phyloP scores from a whole-genome alignment of 345 rosid species.

The Rubroshorea leprosula region DNA sequence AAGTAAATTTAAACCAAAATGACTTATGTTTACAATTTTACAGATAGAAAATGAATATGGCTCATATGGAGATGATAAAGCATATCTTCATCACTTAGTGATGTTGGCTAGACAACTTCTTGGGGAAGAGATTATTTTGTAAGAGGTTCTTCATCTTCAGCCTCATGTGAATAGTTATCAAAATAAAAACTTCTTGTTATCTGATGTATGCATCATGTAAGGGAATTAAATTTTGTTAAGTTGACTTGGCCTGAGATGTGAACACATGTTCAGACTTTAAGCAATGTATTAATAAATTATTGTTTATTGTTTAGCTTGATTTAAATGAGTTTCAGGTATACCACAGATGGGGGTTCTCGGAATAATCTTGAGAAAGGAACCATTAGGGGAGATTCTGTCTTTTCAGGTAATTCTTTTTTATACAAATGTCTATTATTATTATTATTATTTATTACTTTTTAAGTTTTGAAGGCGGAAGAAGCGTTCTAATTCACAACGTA shows the following conservation, averaged over 20 bases:
- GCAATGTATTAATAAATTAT: neutral
- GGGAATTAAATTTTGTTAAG: neutral
- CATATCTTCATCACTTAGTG: constrained; percentile 65
- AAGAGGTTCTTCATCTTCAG: constrained; percentile 27
- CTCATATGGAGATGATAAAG: constrained; percentile 86
- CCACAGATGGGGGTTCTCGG: constrained; percentile 85
- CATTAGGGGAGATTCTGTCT: constrained; percentile 50
- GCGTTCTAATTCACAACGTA: too few relatives aligned
- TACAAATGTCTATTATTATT: neutral
- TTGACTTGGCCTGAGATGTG: neutral
- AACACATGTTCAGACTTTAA: neutral
- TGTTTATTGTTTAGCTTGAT: constrained; percentile 8
- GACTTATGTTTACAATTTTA: constrained; percentile 13
- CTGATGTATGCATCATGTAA: neutral
- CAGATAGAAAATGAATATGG: constrained; percentile 98
- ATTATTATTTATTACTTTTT: too few relatives aligned
- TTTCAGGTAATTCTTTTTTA: constrained; percentile 46
- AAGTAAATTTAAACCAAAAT: too few relatives aligned
- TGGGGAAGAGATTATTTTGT: constrained; percentile 62
- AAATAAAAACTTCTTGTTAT: constrained; percentile 3
- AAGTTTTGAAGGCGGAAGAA: too few relatives aligned
- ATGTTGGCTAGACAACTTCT: constrained; percentile 56
- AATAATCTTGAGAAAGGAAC: constrained; percentile 80
- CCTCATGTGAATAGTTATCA: constrained; percentile 4
- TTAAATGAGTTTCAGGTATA: constrained; percentile 49